Base-by-base conservation (phyloP, 2,329 filamentous ascomycete species). In the Pyrenochaeta sp. region DNA sequence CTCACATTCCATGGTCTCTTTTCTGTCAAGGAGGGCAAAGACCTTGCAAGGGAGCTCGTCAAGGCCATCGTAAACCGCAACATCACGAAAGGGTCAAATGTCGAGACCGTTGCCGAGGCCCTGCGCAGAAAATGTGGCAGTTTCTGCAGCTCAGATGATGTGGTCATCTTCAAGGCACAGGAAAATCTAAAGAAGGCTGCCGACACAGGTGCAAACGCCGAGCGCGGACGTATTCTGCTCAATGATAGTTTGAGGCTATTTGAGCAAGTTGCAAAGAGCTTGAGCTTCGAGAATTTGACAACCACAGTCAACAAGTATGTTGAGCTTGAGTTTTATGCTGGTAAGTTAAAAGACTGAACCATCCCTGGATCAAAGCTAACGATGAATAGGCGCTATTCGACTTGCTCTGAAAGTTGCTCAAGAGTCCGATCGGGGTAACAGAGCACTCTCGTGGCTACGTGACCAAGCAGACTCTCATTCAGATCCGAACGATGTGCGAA, bases 51-150 rank as follows among this genome's bases (percentile, higher is more conserved):
- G 71, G 83, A 96, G 41, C 79, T 99, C 1, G 94, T 99, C 43
- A 99, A 97, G 71, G 91, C 93, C 1, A 97, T 99, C 63, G 94
- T 99, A 41, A 97, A 97, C 70, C 86, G 92, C 62, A 99, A 96
- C 69, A 99, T 99, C 60, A 89, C 93, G 44, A 96, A 90, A 63
- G 94, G 95, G 7, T 93, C 92, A 4, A 99, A 97, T 53, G 93
- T 99, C 14, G 95, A 99, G 73, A 96, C 92, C 0, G 91, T 99
- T 17, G 93, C 94, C 0, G 94, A 99, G 71, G 90, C 92, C n/a
- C 76, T 99, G 35, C 84, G 94, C 32, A 82, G 94, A 59, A 84
- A 92, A 60, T 99, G 94, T 60, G 95, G 94, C 51, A 96, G 89
- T 72, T 99, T 99, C 80, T 99, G 94, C 71, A 96, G 92, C 63